phyloP scores from a whole-genome alignment of 306 rosid species.

The Quercus rubra region DNA sequence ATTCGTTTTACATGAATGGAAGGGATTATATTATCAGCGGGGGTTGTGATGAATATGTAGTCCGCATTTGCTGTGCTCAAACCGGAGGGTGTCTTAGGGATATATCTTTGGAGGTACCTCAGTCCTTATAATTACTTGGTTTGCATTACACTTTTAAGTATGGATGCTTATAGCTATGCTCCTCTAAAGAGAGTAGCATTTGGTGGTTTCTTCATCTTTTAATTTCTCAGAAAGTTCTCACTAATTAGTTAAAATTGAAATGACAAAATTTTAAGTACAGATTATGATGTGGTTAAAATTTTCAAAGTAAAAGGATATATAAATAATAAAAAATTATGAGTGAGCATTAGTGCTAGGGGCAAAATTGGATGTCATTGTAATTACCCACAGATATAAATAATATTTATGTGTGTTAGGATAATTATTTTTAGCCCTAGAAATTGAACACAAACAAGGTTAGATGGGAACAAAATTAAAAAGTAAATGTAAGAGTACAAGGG shows the following conservation, averaged over 20 bases:
- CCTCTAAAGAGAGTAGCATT: too few relatives aligned
- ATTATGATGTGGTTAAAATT: too few relatives aligned
- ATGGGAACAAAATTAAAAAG: background rate
- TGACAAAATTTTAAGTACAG: too few relatives aligned
- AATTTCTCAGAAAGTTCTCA: too few relatives aligned
- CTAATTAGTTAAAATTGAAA: too few relatives aligned
- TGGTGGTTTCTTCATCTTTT: too few relatives aligned
- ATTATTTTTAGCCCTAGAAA: too few relatives aligned
- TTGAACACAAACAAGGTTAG: background rate
- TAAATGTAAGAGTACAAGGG: background rate
- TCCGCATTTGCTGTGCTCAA: slow-evolving; percentile 83
- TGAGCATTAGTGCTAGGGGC: too few relatives aligned
- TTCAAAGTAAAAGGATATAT: too few relatives aligned
- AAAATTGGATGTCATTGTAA: too few relatives aligned
- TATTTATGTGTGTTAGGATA: too few relatives aligned
- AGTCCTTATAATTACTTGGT: slow-evolving; percentile 10
- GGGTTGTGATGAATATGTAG: slow-evolving; percentile 81
- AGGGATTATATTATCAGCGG: slow-evolving; percentile 83
- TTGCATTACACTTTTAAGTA: background rate
- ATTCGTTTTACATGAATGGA: slow-evolving; percentile 85
- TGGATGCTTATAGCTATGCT: background rate
- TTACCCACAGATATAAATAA: too few relatives aligned
- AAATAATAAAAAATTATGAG: background rate
- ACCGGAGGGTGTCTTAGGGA: slow-evolving; percentile 80
- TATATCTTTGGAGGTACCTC: slow-evolving; percentile 67